These are phyloP conservation scores for Mycena crocata DNA, from an alignment of 768 basidiomycete species.

Conservation along the genomic window DNA sequence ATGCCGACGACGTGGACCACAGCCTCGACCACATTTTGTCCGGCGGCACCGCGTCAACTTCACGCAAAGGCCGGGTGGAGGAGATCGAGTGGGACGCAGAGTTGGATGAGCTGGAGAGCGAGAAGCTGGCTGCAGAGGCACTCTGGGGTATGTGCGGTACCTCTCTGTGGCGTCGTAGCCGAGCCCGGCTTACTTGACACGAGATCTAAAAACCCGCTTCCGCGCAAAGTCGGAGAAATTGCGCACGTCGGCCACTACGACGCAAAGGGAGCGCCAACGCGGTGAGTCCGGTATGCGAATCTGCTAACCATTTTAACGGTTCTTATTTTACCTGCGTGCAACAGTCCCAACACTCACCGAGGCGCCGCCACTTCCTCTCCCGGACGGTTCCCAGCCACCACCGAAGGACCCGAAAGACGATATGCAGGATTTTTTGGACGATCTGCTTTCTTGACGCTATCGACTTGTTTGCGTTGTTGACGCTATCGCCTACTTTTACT, in stretches of 20 bases:
- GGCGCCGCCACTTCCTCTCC: too few relatives aligned
- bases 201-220: conserved; percentile 72
- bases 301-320: too few relatives aligned
- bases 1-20: conserved; percentile 72
- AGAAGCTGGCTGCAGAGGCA: conserved; percentile 82
- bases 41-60: conserved; percentile 33
- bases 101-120: conserved; percentile 72
- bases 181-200: not conserved
- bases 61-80: conserved; percentile 73
- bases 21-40: conserved; percentile 66
- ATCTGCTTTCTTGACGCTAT: too few relatives aligned
- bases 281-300: too few relatives aligned
- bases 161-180: not conserved
- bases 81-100: conserved; percentile 76
- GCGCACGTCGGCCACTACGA: conserved; percentile 40
- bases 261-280: conserved; percentile 49
- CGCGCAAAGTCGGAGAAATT: conserved; percentile 65
- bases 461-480: too few relatives aligned
- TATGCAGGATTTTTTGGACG: too few relatives aligned
- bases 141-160: conserved; percentile 65
- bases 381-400: too few relatives aligned
- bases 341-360: too few relatives aligned
- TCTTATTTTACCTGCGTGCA: too few relatives aligned
- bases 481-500: too few relatives aligned
- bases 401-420: too few relatives aligned